Conservation (phyloP, 306 rosid species). For the Cyclanthera cordifolia region DNA sequence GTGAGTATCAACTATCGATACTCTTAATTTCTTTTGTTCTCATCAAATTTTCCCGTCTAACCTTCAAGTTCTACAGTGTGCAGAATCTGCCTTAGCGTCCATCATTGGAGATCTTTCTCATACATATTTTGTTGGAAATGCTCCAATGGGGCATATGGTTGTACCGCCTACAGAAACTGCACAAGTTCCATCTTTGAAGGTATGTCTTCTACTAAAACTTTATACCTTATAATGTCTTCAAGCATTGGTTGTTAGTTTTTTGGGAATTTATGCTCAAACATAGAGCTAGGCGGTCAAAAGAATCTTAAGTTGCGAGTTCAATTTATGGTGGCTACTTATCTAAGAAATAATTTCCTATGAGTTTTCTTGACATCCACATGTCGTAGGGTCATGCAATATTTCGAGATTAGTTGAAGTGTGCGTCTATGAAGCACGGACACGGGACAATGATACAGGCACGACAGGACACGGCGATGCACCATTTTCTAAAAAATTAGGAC, state of each 20-base stretch:
- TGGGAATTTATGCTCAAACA: background rate
- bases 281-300: too few relatives aligned
- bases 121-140: constrained; percentile 92
- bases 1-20: constrained; percentile 22
- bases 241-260: background rate
- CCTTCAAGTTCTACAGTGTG: constrained; percentile 44
- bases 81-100: constrained; percentile 66
- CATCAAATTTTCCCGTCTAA: background rate
- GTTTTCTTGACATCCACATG: too few relatives aligned
- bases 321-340: too few relatives aligned
- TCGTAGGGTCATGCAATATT: too few relatives aligned
- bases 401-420: too few relatives aligned
- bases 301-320: too few relatives aligned
- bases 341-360: too few relatives aligned
- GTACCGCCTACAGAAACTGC: constrained; percentile 35
- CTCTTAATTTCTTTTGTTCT: constrained; percentile 6
- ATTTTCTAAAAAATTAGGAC: too few relatives aligned
- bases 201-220: constrained; percentile 10
- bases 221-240: background rate
- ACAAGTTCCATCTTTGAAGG: constrained; percentile 48
- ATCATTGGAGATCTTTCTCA: constrained; percentile 68
- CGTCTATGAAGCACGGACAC: too few relatives aligned
- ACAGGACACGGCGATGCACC: too few relatives aligned
- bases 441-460: too few relatives aligned
- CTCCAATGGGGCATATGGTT: constrained; percentile 79